A percentile compares a stretch with the other conserved stretches of the same genome.
These are phyloP conservation scores for Dujonia santamariae DNA, from an alignment of 1,139 yeast species.

Conservation along the genomic window DNA sequence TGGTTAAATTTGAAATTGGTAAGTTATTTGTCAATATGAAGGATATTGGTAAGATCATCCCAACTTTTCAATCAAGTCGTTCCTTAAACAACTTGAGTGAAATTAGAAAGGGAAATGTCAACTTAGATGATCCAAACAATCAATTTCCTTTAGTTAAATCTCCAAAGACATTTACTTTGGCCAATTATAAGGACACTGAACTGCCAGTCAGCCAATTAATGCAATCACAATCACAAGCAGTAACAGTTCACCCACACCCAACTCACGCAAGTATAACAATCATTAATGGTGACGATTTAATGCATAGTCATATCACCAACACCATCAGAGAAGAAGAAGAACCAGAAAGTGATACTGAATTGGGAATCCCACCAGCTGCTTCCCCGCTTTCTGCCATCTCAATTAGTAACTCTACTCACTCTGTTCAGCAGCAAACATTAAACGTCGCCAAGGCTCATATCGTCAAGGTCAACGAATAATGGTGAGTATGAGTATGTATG, in stretches of 20 bases:
- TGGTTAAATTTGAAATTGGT: slow-evolving; percentile 37
- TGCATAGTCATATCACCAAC: slow-evolving; percentile 30
- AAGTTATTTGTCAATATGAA: slow-evolving; percentile 34
- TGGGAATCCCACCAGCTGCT: slow-evolving; percentile 8
- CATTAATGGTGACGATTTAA: slow-evolving; percentile 16
- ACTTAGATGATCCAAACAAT: slow-evolving; percentile 10
- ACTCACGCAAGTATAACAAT: slow-evolving; percentile 5
- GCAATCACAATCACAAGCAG: slow-evolving; percentile 20
- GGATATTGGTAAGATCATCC: slow-evolving; percentile 36
- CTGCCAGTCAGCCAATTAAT: slow-evolving; percentile 40
- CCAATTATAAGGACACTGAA: slow-evolving; percentile 35
- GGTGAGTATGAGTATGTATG: slow-evolving; percentile 1
- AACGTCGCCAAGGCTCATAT: slow-evolving; percentile 18
- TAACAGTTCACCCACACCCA: slow-evolving; percentile 7
- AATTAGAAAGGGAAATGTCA: slow-evolving; percentile 9
- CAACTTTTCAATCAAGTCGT: slow-evolving; percentile 34
- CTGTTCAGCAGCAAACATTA: slow-evolving; percentile 11
- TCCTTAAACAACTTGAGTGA: slow-evolving; percentile 30
- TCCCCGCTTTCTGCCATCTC: slow-evolving; percentile 11
- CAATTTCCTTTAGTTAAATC: slow-evolving; percentile 36
- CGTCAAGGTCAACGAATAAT: slow-evolving; percentile 8
- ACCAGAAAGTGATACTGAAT: slow-evolving; percentile 22
- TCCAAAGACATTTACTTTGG: slow-evolving; percentile 42
- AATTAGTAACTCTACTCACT: slow-evolving; percentile 10
- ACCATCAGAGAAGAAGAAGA: slow-evolving; percentile 44